These are phyloP conservation scores for Cryptococcus sp. DNA, from an alignment of 1,284 basidiomycete species.

Conservation along the genomic window DNA sequence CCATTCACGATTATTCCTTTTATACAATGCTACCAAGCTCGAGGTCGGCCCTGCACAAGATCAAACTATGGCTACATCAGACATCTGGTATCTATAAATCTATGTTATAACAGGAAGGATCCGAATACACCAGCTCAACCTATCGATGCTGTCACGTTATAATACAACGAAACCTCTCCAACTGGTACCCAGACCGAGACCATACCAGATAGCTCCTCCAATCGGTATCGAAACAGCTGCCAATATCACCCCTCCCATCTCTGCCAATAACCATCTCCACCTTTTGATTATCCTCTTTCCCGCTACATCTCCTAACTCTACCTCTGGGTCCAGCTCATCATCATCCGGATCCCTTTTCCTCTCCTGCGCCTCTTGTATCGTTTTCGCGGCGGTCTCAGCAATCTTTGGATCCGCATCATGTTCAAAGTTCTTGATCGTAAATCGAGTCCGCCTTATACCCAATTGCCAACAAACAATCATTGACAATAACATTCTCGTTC, in stretches of 20 bases:
- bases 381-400: constrained; percentile 1
- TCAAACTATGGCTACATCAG: no score
- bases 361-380: constrained; percentile 1
- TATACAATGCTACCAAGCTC: no score
- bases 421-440: constrained; percentile 19
- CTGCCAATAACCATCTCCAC: constrained; percentile 17
- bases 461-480: constrained; percentile 26
- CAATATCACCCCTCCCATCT: constrained; percentile 12
- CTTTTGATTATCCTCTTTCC: constrained; percentile 14
- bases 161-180: no score
- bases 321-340: constrained; percentile 19
- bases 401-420: neutral
- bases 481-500: constrained; percentile 12
- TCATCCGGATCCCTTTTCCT: constrained; percentile 10
- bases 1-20: no score
- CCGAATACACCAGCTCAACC: no score
- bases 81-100: no score
- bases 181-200: no score
- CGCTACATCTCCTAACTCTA: constrained; percentile 16
- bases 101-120: no score
- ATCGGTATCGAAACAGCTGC: no score
- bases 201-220: no score
- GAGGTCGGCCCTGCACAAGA: no score
- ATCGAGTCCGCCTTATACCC: constrained; percentile 16
- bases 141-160: no score